phyloP scores from a whole-genome alignment of 257 asterid species.

The Solanum commersonii region DNA sequence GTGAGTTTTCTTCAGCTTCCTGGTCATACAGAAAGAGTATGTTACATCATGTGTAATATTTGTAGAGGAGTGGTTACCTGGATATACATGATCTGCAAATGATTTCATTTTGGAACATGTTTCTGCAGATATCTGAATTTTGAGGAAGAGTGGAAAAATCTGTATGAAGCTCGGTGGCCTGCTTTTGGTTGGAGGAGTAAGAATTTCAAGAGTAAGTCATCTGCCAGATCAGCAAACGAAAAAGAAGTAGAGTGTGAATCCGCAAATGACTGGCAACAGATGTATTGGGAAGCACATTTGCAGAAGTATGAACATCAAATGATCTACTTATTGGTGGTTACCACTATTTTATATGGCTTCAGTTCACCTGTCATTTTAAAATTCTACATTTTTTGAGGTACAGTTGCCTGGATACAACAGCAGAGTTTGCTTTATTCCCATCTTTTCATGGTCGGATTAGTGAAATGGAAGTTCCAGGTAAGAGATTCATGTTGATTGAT shows the following conservation, averaged over 20 bases:
- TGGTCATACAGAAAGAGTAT: neutral
- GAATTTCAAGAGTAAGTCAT: conserved; percentile 14
- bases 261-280: conserved; percentile 56
- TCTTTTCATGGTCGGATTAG: conserved; percentile 57
- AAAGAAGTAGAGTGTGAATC: conserved; percentile 24
- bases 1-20: neutral
- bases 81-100: conserved; percentile 7
- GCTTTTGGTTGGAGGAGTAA: conserved; percentile 12
- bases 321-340: neutral
- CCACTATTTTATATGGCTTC: neutral
- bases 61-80: neutral
- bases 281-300: conserved; percentile 81
- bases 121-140: conserved; percentile 34
- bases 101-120: conserved; percentile 2
- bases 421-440: conserved; percentile 74
- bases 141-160: conserved; percentile 48
- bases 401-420: conserved; percentile 82
- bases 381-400: conserved; percentile 11
- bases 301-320: conserved; percentile 46
- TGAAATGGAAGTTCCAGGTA: conserved; percentile 63
- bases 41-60: neutral
- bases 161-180: conserved; percentile 69
- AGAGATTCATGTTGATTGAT: neutral
- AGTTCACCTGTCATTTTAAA: conserved; percentile 1
- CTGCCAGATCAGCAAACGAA: conserved; percentile 19